phyloP scores from a whole-genome alignment of 306 rosid species.

The Quercus dentata region DNA sequence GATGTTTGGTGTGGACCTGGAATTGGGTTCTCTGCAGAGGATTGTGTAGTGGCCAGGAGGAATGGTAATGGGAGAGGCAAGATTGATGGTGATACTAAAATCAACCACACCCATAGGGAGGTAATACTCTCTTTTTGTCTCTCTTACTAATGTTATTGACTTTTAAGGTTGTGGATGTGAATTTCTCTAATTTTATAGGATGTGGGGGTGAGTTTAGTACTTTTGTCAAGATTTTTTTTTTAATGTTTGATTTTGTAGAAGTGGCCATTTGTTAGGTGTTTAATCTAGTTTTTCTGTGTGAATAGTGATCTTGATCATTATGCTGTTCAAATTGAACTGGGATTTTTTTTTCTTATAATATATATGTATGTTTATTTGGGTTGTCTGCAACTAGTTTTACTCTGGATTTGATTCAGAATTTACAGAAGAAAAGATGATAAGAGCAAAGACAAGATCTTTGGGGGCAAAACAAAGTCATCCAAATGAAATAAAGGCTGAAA shows the following conservation, averaged over 20 bases:
- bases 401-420: not conserved
- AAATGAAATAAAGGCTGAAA: not conserved
- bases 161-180: not conserved
- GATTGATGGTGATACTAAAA: conserved; percentile 59
- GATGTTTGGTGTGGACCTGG: conserved; percentile 99
- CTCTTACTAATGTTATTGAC: not conserved
- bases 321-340: not conserved
- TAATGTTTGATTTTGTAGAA: not conserved
- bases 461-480: not conserved
- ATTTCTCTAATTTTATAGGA: conserved; percentile 2
- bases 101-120: conserved; percentile 46
- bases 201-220: not conserved
- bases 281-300: not conserved
- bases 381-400: not conserved
- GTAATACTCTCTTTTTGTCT: conserved; percentile 22
- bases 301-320: not conserved
- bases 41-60: conserved; percentile 73
- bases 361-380: not conserved
- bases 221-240: not conserved
- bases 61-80: conserved; percentile 66
- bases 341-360: not conserved
- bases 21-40: conserved; percentile 77
- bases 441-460: not conserved
- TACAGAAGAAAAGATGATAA: not conserved
- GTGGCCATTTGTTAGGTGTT: not conserved